phyloP scores from a whole-genome alignment of 2,329 filamentous ascomycete genomes.

The Colletotrichum echinochloae region DNA sequence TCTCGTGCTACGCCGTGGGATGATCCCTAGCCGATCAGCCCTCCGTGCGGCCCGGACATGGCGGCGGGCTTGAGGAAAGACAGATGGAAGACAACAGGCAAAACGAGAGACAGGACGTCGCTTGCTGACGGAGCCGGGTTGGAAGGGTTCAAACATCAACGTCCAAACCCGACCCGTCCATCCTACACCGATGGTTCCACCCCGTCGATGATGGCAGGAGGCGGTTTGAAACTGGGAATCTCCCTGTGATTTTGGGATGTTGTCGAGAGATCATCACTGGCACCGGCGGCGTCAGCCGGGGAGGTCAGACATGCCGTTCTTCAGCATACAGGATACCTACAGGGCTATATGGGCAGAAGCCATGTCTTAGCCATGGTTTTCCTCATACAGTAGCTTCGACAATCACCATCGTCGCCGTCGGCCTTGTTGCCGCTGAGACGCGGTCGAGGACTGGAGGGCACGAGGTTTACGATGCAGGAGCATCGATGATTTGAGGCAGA shows the following conservation, averaged over 20 bases:
- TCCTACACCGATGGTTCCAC: background rate
- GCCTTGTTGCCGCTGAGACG: background rate
- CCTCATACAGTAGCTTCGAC: background rate
- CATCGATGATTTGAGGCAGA: background rate
- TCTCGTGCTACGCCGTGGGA: slow-evolving; percentile 4
- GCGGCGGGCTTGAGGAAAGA: slow-evolving; percentile 5
- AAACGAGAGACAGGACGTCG: background rate
- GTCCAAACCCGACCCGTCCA: too few species aligned
- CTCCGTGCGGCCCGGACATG: slow-evolving; percentile 35
- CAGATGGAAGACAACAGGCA: background rate
- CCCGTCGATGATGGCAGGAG: background rate
- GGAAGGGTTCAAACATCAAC: background rate
- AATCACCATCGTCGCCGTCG: background rate
- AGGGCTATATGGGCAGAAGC: background rate
- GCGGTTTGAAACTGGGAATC: background rate
- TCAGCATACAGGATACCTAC: background rate
- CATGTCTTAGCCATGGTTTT: background rate
- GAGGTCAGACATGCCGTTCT: background rate
- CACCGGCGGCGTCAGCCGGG: background rate
- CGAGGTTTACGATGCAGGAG: background rate
- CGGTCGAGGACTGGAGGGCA: background rate
- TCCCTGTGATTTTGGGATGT: background rate
- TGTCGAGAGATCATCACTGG: background rate
- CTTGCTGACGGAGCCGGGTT: background rate
- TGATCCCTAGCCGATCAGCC: slow-evolving; percentile 30